Percentiles rank a stretch among this genome's conserved stretches.
phyloP scores from a whole-genome alignment of 2,329 filamentous ascomycete genomes.

The Aspergillus fructus region DNA sequence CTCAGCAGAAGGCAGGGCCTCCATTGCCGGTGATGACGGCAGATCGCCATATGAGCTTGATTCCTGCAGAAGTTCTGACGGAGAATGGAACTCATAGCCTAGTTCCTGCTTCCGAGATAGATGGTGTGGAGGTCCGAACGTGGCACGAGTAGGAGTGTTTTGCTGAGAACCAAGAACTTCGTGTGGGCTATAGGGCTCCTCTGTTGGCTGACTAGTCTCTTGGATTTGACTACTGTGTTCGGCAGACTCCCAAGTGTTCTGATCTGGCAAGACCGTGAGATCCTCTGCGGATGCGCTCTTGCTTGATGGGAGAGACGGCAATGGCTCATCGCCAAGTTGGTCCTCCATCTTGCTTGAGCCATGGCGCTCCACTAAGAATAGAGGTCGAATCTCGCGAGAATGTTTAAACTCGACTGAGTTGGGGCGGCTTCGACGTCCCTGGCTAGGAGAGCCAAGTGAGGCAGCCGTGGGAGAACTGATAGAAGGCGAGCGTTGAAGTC shows the following conservation, averaged over 20 bases:
- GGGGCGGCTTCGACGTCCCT: conserved; percentile 45
- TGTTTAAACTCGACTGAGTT: conserved; percentile 54
- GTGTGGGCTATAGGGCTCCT: conserved; percentile 27
- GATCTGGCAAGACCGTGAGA: conserved; percentile 28
- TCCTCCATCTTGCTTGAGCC: conserved; percentile 42
- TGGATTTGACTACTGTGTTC: conserved; percentile 23
- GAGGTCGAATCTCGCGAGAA: conserved; percentile 70
- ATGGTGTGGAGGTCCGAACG: conserved; percentile 36
- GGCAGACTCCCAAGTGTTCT: conserved; percentile 32
- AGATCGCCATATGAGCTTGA: conserved; percentile 27
- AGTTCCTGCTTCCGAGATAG: conserved; percentile 38
- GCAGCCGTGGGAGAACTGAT: neutral
- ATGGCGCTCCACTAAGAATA: conserved; percentile 75
- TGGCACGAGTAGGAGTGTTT: conserved; percentile 65
- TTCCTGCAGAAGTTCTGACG: conserved; percentile 46
- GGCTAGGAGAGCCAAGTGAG: conserved; percentile 34
- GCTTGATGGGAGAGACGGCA: conserved; percentile 54
- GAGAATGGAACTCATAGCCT: conserved; percentile 49
- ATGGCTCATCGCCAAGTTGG: conserved; percentile 37
- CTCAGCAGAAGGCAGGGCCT: conserved; percentile 30
- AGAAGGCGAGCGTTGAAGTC: conserved; percentile 42
- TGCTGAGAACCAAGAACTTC: conserved; percentile 63
- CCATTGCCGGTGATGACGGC: conserved; percentile 22
- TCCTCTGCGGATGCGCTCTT: conserved; percentile 49
- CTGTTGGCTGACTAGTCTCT: conserved; percentile 33